Evolutionary conservation across 192 early-diverging fungal species (phyloP).

Genomic region (Umbelopsis sp.): DNA sequence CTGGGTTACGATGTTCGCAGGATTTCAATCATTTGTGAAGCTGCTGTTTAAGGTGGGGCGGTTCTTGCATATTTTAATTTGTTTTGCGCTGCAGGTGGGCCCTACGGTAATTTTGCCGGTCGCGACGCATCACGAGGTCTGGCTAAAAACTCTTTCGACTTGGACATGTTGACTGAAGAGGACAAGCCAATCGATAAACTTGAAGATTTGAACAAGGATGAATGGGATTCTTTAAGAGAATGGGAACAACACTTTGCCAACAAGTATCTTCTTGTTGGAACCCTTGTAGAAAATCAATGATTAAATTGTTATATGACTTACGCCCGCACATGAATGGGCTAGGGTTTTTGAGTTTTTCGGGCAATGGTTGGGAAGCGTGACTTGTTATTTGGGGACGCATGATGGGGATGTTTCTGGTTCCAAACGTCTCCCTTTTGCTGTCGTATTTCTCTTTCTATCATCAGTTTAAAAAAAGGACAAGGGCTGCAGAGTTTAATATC

Average conservation of each 20-base stretch:
- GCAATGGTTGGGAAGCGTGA: neutral
- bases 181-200: slow-evolving; percentile 80
- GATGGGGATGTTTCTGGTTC: slow-evolving; percentile 2
- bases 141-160: slow-evolving; percentile 86
- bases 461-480: no score
- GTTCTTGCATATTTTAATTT: no score
- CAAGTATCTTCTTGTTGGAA: slow-evolving; percentile 80
- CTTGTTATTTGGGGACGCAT: slow-evolving; percentile 1
- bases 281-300: slow-evolving; percentile 58
- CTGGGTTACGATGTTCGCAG: neutral
- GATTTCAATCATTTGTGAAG: neutral
- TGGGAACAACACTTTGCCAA: slow-evolving; percentile 81
- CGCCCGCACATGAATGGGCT: slow-evolving; percentile 5
- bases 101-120: slow-evolving; percentile 96
- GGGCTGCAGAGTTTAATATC: no score
- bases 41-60: no score
- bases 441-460: neutral
- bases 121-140: slow-evolving; percentile 95
- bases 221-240: slow-evolving; percentile 72
- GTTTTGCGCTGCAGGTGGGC: slow-evolving; percentile 58
- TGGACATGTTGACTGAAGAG: slow-evolving; percentile 66
- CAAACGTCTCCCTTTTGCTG: neutral
- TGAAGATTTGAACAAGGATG: slow-evolving; percentile 73
- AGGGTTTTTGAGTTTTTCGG: neutral
- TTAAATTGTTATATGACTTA: neutral